These are phyloP conservation scores for Candida ficus DNA, from an alignment of 805 yeast species.

Conservation along the genomic window DNA sequence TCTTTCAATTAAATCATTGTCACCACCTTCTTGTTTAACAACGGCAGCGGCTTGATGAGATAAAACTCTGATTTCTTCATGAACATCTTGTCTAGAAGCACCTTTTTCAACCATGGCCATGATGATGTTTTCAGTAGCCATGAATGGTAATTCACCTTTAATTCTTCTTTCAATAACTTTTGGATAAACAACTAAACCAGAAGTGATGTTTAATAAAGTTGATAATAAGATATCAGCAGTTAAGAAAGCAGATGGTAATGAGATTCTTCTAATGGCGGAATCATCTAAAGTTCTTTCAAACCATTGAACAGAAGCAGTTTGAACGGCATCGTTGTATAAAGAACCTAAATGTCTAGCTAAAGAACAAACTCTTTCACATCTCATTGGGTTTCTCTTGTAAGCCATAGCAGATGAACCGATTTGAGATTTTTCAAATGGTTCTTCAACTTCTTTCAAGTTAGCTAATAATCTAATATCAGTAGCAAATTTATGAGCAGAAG, in stretches of 20 bases:
- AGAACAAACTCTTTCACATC: slow-evolving; percentile 99
- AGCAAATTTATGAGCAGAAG: slow-evolving; percentile 95
- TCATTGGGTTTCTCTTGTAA: slow-evolving; percentile 99
- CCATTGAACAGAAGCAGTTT: slow-evolving; percentile 98
- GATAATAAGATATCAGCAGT: slow-evolving; percentile 91
- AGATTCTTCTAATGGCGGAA: slow-evolving; percentile 95
- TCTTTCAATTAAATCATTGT: slow-evolving; percentile 92
- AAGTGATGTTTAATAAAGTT: slow-evolving; percentile 85
- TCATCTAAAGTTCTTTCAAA: slow-evolving; percentile 98
- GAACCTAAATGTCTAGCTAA: slow-evolving; percentile 93
- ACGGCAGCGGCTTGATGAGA: slow-evolving; percentile 97
- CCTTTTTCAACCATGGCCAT: slow-evolving; percentile 99
- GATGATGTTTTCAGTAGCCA: slow-evolving; percentile 98
- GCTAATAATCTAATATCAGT: slow-evolving; percentile 95
- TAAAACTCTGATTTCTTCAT: slow-evolving; percentile 93
- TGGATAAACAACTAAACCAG: slow-evolving; percentile 96
- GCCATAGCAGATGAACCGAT: slow-evolving; percentile 99
- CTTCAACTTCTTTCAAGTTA: slow-evolving; percentile 94
- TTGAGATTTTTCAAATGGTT: slow-evolving; percentile 97
- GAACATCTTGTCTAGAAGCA: slow-evolving; percentile 97
- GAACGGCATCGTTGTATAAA: slow-evolving; percentile 85
- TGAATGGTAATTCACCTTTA: slow-evolving; percentile 90
- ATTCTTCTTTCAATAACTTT: slow-evolving; percentile 98
- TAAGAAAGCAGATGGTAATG: slow-evolving; percentile 92
- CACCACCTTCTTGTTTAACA: slow-evolving; percentile 98